Conservation (phyloP, 2,329 filamentous ascomycete genomes). For the Chaetomiaceae sp. region DNA sequence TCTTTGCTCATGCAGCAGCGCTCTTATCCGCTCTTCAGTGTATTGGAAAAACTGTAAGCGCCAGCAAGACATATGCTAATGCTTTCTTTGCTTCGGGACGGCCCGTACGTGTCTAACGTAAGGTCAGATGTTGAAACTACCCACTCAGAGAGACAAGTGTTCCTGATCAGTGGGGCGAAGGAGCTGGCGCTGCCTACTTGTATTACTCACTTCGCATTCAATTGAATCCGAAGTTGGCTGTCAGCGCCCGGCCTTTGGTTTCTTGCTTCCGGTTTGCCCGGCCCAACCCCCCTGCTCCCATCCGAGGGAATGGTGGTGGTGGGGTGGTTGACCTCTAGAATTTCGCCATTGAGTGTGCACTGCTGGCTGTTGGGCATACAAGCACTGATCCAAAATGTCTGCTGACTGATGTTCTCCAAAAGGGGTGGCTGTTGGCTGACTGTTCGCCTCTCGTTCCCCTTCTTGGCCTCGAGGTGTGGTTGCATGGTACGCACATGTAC, state of each 20-base stretch:
- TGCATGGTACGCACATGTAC: background rate
- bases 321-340: background rate
- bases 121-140: background rate
- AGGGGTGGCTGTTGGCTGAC: background rate
- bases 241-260: background rate
- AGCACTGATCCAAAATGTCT: background rate
- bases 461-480: background rate
- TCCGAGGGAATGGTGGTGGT: background rate
- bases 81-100: too few relatives aligned
- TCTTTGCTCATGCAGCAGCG: too few relatives aligned
- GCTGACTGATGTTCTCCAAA: background rate
- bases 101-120: too few relatives aligned
- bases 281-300: background rate
- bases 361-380: background rate
- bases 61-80: too few relatives aligned
- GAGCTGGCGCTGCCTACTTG: background rate
- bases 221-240: background rate
- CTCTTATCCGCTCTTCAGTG: too few relatives aligned
- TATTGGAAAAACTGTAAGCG: too few relatives aligned
- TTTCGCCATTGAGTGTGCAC: background rate
- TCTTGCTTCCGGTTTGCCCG: background rate
- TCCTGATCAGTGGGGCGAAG: background rate
- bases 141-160: background rate
- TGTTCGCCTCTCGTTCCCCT: background rate
- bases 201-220: background rate